Evolutionary conservation across 805 yeast species (phyloP), one percentile per base, ranked within the genome.

Genomic region (Cephaloascus albidus): DNA sequence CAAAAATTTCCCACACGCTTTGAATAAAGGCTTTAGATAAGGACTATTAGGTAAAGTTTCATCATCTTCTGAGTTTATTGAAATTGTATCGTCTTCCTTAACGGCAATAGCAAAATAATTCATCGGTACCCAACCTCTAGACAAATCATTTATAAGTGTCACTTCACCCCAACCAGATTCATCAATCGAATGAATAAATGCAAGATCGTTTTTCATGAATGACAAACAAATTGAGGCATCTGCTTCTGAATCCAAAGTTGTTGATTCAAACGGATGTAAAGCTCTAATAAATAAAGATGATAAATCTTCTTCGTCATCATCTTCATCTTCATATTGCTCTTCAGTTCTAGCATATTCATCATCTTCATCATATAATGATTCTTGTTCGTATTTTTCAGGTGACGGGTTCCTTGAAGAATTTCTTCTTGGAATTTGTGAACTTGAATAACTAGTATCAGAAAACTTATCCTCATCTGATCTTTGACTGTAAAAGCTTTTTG

Each of bases 101-200:
- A 42, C 61, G 1, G 68, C 69, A 37, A 61, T 68, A 4, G 78
- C 61, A 50, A 84, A 85, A 58, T 81, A 85, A 52, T 84, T 85
- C 71, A 85, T 79, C 3, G 94, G 94, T 15, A 84, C 85, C 94
- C 94, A 85, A 15, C 94, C 94, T 45, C 87, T 61, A 48, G 71
- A 70, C 38, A 79, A 62, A 12, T 78, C 65, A 40, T 76, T 78
- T 6, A 84, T 58, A 31, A 83, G 52, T 0, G 89, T 84, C 2
- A 84, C 93, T 55, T 85, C 94, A 43, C 89, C 90, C 94, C 94
- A 85, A 0, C 93, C 94, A 17, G 87, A 78, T 40, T 80, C 81
- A 54, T 84, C 93, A 18, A 83, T 74, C 5, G 84, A 74, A 50
- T 83, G 88, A 3, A 85, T 85, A 56, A 83, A 85, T 0, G 86